phyloP scores from a whole-genome alignment of 768 basidiomycete genomes.

The Sporobolomyces phaffii region DNA sequence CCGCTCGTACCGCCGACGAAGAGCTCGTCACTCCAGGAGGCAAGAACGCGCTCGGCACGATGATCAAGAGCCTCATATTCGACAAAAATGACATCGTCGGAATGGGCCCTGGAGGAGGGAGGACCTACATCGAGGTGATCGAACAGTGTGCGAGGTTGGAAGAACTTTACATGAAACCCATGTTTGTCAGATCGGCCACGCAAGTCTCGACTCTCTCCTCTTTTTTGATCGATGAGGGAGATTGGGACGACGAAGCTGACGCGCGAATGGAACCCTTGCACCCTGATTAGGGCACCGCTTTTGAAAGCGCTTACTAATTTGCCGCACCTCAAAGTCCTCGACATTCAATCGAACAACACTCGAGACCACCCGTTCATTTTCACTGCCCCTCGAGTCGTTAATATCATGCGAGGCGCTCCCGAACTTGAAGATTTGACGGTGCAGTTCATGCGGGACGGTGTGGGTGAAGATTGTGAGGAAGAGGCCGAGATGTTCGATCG shows the following conservation, averaged over 20 bases:
- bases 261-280: too few relatives aligned
- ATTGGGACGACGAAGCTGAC: too few relatives aligned
- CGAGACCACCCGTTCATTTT: constrained; percentile 10
- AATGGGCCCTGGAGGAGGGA: constrained; percentile 11
- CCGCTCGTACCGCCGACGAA: constrained; percentile 12
- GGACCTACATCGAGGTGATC: constrained; percentile 16
- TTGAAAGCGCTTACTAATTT: constrained; percentile 15
- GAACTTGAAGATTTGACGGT: constrained; percentile 19
- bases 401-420: constrained; percentile 2
- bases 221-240: too few relatives aligned
- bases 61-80: background rate
- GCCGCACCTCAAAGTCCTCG: constrained; percentile 10
- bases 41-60: constrained; percentile 10
- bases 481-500: constrained; percentile 24
- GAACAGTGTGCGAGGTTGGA: constrained; percentile 6
- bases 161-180: constrained; percentile 8
- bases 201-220: background rate
- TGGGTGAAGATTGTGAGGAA: constrained; percentile 2
- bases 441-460: background rate
- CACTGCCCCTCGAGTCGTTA: constrained; percentile 22
- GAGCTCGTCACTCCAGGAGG: background rate
- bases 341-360: constrained; percentile 6
- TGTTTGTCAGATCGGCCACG: constrained; percentile 21
- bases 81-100: background rate
- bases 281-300: constrained; percentile 19